A percentile compares a stretch with the other conserved stretches of the same genome.
phyloP scores from a whole-genome alignment of 768 basidiomycete species.

The Leccinum barrowsii region DNA sequence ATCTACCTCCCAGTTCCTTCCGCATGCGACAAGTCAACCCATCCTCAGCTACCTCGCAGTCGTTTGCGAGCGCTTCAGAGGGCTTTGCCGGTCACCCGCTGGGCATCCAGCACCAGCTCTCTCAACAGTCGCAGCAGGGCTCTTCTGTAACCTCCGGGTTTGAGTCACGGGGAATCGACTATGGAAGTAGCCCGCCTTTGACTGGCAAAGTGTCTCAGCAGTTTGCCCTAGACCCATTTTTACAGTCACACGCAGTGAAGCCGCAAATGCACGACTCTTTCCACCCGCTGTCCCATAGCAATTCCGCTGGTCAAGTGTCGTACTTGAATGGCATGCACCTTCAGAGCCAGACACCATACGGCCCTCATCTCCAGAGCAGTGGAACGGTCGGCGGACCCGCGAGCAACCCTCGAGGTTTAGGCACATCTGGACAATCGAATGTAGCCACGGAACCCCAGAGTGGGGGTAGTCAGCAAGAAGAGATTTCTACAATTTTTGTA shows the following conservation, averaged over 20 bases:
- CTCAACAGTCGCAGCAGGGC: constrained; percentile 34
- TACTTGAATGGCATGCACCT: constrained; percentile 46
- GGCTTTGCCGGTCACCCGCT: constrained; percentile 26
- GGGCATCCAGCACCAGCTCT: constrained; percentile 32
- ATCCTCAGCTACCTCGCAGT: constrained; percentile 25
- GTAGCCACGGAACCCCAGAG: constrained; percentile 17
- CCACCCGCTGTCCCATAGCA: constrained; percentile 31
- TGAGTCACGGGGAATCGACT: constrained; percentile 33
- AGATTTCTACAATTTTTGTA: constrained; percentile 96
- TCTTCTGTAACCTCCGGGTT: constrained; percentile 21
- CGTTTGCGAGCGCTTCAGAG: constrained; percentile 24
- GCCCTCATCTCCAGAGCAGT: constrained; percentile 57
- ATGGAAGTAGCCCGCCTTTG: constrained; percentile 26
- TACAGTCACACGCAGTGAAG: constrained; percentile 29
- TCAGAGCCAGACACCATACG: constrained; percentile 74
- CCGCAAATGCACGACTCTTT: constrained; percentile 34
- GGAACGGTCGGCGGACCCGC: constrained; percentile 28
- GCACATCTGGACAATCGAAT: constrained; percentile 30
- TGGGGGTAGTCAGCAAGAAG: constrained; percentile 53
- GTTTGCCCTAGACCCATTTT: constrained; percentile 33
- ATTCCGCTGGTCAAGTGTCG: constrained; percentile 30
- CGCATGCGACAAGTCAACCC: constrained; percentile 36
- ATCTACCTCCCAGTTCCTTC: constrained; percentile 31
- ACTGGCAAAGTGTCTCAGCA: constrained; percentile 28
- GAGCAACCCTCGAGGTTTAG: constrained; percentile 25